These are phyloP conservation scores for Letharia columbiana DNA, from an alignment of 495 filamentous ascomycete species.

Conservation along the genomic window DNA sequence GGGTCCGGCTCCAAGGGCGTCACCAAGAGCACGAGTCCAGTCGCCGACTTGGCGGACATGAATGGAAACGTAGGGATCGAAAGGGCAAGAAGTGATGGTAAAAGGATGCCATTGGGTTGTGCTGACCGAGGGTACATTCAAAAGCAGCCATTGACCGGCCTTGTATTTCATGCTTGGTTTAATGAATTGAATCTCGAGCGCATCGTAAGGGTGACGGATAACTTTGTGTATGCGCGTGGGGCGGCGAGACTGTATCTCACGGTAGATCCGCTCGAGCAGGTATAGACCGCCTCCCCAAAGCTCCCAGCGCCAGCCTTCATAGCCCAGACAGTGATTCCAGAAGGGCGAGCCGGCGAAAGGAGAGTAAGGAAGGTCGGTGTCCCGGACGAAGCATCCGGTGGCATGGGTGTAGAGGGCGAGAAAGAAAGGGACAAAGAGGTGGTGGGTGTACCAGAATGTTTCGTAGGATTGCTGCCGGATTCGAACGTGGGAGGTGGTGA, in stretches of 20 bases:
- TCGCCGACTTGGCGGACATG: slow-evolving; percentile 96
- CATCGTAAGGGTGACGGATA: slow-evolving; percentile 94
- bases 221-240: slow-evolving; percentile 87
- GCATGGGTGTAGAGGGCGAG: slow-evolving; percentile 93
- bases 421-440: slow-evolving; percentile 93
- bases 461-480: slow-evolving; percentile 97
- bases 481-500: slow-evolving; percentile 85
- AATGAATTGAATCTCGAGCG: slow-evolving; percentile 92
- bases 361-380: slow-evolving; percentile 59
- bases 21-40: slow-evolving; percentile 80
- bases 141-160: slow-evolving; percentile 93
- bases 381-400: slow-evolving; percentile 89
- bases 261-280: slow-evolving; percentile 79
- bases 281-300: slow-evolving; percentile 80
- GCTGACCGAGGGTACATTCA: slow-evolving; percentile 85
- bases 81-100: slow-evolving; percentile 97
- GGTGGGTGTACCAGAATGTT: slow-evolving; percentile 98
- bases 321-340: slow-evolving; percentile 92
- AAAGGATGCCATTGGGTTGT: slow-evolving; percentile 96
- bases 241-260: slow-evolving; percentile 74
- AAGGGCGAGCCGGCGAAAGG: slow-evolving; percentile 74
- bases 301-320: slow-evolving; percentile 97
- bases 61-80: slow-evolving; percentile 85
- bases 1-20: slow-evolving; percentile 83
- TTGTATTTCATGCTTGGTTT: slow-evolving; percentile 98